Conservation (phyloP, 108 stramenopile species). For the Nitzschia sp. region DNA sequence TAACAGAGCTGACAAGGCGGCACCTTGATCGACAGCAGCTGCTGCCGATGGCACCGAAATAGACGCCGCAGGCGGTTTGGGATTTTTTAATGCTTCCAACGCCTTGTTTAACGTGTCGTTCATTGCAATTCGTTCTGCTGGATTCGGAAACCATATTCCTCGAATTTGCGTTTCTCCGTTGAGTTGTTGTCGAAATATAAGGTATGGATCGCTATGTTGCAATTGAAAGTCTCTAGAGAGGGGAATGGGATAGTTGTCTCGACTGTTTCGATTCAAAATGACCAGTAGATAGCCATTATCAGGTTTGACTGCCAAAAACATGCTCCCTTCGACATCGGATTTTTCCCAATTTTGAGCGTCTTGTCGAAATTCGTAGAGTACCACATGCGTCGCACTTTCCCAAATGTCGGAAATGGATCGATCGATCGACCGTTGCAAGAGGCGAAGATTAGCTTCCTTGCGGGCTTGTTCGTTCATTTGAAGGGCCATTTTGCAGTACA, state of each 20-base stretch:
- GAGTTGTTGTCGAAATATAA: conserved; percentile 56
- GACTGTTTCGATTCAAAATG: conserved; percentile 68
- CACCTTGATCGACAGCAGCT: conserved; percentile 1
- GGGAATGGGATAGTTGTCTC: conserved; percentile 66
- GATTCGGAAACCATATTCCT: conserved; percentile 83
- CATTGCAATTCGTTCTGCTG: conserved; percentile 57
- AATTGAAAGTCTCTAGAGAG: conserved; percentile 57
- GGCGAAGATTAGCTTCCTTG: conserved; percentile 74
- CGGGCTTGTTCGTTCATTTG: conserved; percentile 54
- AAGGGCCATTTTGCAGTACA: conserved; percentile 27
- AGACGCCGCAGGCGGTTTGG: not conserved
- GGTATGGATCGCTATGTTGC: conserved; percentile 74
- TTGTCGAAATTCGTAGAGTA: conserved; percentile 69
- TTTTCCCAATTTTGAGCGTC: conserved; percentile 59
- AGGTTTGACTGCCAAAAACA: conserved; percentile 48
- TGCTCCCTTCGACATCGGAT: conserved; percentile 64
- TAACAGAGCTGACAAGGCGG: not conserved
- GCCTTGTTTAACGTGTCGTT: conserved; percentile 47
- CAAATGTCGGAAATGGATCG: conserved; percentile 58
- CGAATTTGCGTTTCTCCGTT: conserved; percentile 42
- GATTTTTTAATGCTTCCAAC: conserved; percentile 28
- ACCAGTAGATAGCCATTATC: conserved; percentile 50
- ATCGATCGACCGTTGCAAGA: conserved; percentile 66
- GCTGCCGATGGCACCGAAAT: not conserved
- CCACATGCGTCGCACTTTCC: conserved; percentile 76